Base-by-base conservation (phyloP, 768 basidiomycete species). In the Termitomyces sp. region DNA sequence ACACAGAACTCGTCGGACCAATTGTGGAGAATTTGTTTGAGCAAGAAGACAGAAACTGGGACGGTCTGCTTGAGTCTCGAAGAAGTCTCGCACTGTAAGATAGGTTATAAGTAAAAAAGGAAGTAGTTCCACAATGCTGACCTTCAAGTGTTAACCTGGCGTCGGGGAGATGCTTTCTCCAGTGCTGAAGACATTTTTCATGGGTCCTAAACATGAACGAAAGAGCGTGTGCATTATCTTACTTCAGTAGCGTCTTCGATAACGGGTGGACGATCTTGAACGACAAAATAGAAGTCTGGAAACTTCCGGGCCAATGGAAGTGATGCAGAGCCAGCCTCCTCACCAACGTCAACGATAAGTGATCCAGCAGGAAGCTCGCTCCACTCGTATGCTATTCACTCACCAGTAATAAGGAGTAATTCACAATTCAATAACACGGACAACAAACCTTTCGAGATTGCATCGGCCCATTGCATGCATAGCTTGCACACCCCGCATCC, bases 341-440 rank as follows among this genome's bases (percentile, higher is more conserved):
- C 74, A 6, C 75, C 75, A n/a, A 77, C 71, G 38, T 72, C 71
- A 7, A 72, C 70, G 30, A 72, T 41, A 6, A 65, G 28, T n/a
- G 58, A 60, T 26, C 54, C 54, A 38, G 54, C 44, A 3, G 54
- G 32, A 46, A 60, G 54, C 3, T 40, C 33, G 16, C 16, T 47
- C 59, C 59, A 60, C 11, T 56, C 59, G 26, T 55, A 60, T 3
- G 54, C 59, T 60, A 20, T 41, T 9, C 33, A 38, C 8, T n/a
- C 18, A 16, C 13, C 2, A n/a, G n/a, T n/a, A n/a, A 24, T 48
- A 35, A 55, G 22, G 28, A 28, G 11, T 16, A 8, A 18, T 26
- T n/a, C 3, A 22, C 35, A 30, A n/a, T 9, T 14, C 6, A n/a
- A 46, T 3, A 16, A 38, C 18, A 6, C 3, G 20, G 2, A 43